Evolutionary conservation across 2,329 filamentous ascomycete species (phyloP).

Genomic region (Elsinoe australis): DNA sequence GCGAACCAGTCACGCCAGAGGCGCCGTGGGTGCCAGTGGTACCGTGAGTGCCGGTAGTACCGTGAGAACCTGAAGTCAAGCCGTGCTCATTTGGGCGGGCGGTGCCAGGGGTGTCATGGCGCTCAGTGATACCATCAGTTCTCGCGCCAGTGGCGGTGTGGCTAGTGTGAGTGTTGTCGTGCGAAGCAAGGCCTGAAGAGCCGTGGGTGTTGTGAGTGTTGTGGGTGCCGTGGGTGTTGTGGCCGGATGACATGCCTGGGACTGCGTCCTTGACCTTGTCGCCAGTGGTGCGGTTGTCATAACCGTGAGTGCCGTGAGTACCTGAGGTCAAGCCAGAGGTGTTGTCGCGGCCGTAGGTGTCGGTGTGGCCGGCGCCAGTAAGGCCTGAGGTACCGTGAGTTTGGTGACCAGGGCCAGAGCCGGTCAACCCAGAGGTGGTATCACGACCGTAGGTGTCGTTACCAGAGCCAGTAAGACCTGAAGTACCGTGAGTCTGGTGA

Average conservation of each 20-base stretch:
- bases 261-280: background rate
- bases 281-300: background rate
- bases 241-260: background rate
- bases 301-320: background rate
- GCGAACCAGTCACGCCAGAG: background rate
- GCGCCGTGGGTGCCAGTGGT: constrained; percentile 4
- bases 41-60: background rate
- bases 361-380: background rate
- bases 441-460: background rate
- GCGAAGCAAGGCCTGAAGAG: constrained; percentile 3
- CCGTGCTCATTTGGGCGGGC: constrained; percentile 6
- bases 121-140: constrained; percentile 13
- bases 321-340: background rate
- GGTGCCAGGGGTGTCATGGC: background rate
- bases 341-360: background rate
- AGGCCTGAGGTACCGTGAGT: background rate
- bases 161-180: background rate
- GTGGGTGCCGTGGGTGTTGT: constrained; percentile 3
- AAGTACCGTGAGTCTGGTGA: background rate
- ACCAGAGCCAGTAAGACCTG: background rate
- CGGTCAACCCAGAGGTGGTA: background rate
- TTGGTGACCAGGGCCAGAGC: background rate
- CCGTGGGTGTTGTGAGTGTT: background rate
- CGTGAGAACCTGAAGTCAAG: background rate
- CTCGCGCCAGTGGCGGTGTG: constrained; percentile 21